Evolutionary conservation across 2,329 filamentous ascomycete species (phyloP).

Genomic region (Magnaporthiopsis poae): DNA sequence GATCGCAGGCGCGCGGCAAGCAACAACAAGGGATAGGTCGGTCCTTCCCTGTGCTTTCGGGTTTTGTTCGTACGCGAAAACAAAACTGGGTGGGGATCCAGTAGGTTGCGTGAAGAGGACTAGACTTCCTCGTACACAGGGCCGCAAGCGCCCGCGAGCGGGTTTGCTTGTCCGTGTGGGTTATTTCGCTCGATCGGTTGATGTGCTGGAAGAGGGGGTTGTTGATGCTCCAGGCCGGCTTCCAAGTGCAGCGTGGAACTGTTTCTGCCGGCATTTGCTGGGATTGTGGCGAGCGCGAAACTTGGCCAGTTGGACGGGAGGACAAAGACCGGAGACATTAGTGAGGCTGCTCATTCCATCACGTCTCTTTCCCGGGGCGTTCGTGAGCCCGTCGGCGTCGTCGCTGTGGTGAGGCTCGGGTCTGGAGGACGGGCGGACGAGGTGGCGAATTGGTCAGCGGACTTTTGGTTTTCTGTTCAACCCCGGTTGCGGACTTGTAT

Average conservation of each 20-base stretch:
- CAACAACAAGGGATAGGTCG: too few species aligned
- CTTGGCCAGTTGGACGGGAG: background rate
- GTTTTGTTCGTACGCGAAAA: too few species aligned
- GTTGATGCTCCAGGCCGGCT: background rate
- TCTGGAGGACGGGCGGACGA: background rate
- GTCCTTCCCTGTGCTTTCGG: too few species aligned
- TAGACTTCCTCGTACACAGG: background rate
- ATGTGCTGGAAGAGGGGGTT: background rate
- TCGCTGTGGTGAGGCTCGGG: background rate
- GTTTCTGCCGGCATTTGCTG: background rate
- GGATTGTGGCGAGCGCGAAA: background rate
- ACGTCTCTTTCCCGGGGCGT: background rate
- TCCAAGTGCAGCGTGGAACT: background rate
- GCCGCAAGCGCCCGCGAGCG: background rate
- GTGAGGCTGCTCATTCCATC: background rate
- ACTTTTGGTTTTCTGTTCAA: background rate
- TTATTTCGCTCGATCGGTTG: background rate
- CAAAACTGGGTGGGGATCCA: too few species aligned
- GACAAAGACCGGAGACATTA: background rate
- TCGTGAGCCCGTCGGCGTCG: background rate
- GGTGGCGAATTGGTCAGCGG: background rate
- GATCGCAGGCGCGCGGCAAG: background rate
- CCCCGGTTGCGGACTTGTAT: background rate
- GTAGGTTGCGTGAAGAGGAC: too few species aligned
- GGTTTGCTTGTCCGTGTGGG: background rate